A percentile compares a stretch with the other conserved stretches of the same genome.
Conservation (phyloP, 2,329 filamentous ascomycete species). For the Cladosporium sp. region DNA sequence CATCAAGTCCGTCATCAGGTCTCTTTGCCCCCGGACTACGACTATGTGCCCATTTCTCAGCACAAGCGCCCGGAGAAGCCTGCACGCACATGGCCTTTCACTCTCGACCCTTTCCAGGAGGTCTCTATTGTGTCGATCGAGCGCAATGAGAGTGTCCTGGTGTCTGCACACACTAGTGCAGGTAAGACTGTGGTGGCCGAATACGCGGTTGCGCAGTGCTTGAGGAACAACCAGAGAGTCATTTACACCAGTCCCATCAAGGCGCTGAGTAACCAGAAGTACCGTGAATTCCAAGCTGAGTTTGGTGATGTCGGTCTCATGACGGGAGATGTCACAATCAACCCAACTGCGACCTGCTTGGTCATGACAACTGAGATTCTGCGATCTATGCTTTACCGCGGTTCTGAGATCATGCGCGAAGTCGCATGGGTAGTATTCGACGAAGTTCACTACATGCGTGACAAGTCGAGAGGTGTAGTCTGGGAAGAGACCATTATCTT, state of each 20-base stretch:
- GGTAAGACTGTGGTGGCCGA: constrained; percentile 98
- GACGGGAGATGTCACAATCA: constrained; percentile 99
- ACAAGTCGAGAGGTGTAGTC: constrained; percentile 89
- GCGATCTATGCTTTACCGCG: constrained; percentile 95
- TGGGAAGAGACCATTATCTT: constrained; percentile 99
- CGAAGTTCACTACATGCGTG: constrained; percentile 97
- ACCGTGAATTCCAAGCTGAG: constrained; percentile 90
- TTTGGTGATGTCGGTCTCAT: constrained; percentile 97
- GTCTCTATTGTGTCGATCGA: constrained; percentile 93
- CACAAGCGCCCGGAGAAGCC: constrained; percentile 89
- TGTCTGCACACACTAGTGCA: constrained; percentile 95
- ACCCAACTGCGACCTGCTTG: constrained; percentile 93
- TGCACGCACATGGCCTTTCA: constrained; percentile 82
- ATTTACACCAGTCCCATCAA: constrained; percentile 99
- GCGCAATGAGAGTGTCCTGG: constrained; percentile 91
- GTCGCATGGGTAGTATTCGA: constrained; percentile 98
- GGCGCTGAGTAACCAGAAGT: constrained; percentile 97
- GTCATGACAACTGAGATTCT: constrained; percentile 99
- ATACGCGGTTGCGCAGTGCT: constrained; percentile 95
- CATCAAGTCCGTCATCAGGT: constrained; percentile 99
- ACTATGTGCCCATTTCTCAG: constrained; percentile 82
- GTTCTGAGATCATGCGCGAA: constrained; percentile 99
- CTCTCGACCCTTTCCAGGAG: constrained; percentile 95
- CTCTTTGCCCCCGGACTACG: constrained; percentile 79
- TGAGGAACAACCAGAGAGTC: constrained; percentile 96